Evolutionary conservation across 148 eudicot genomes (phyloP), one percentile per base, ranked within the genome.

Genomic region (Gaultheria prostrata): DNA sequence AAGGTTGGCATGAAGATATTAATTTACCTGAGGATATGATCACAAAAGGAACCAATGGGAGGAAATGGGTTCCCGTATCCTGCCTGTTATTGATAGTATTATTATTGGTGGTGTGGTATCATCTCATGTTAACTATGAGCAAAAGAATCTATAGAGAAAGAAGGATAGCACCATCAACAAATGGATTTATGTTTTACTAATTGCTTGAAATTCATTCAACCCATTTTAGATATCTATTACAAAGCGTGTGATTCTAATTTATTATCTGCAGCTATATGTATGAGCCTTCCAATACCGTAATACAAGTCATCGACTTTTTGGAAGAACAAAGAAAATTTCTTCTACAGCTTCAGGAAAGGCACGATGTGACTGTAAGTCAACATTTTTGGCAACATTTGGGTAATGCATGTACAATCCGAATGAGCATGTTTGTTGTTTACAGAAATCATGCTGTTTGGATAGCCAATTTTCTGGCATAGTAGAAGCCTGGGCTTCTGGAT

Each of bases 401-500:
- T 72, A 33, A 35, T 17, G 35, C 57, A 45, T 48, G 32, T 54
- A 51, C 33, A 67, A 6, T 76, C 3, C 43, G 12, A 20, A 82
- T 82, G 65, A 75, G 49, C 65, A 54, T 83, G 70, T 83, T 53
- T 56, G 39, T 87, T 80, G 28, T 35, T 32, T 88, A 73, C 93
- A 97, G 98, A 91, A 94, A 86, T 83, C 98, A 67, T 97, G 99
- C 92, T 94, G 95, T 87, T 90, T 97, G 91, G 99, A 97, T 91
- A 89, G 93, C 90, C 99, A 97, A 87, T 97, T 97, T 85, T 83
- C 90, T 83, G 99, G 99, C 74, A 95, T 97, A 95, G 95, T 97
- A 77, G 99, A 97, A 89, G 99, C 98, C 32, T 94, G 98, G 99
- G 99, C 99, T 79, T 97, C 99, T 80, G 99, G 99, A 80, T 89